Base-by-base conservation (phyloP, 164 flowering plant species). In the Chimonanthus praecox region DNA sequence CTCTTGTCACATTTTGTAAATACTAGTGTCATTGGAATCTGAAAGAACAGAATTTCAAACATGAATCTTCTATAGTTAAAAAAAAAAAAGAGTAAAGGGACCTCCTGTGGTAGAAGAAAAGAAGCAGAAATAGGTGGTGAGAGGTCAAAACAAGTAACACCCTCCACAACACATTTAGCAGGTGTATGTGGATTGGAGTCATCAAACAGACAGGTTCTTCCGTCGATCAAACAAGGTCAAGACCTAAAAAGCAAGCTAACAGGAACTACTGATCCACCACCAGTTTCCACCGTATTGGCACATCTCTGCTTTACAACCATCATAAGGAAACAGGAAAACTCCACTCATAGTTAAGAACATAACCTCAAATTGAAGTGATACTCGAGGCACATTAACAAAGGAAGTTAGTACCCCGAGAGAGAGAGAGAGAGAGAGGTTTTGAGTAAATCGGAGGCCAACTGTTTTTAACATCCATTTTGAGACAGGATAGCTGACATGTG, bases 1-100 rank as follows among this genome's bases (percentile, higher is more conserved):
- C 99, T 82, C 78, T 93, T 92, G 83, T 95, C 99, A n/a, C 98
- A 95, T 80, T 95, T 95, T 49, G 99, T 95, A 84, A 95, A 92
- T 67, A 95, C 70, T 16, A 95, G 73, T 4, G 99, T 93, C 99
- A 95, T 95, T 16, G 98, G 99, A 71, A 95, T 87, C 98, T 92
- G 86, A 74, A 80, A 71, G 21, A 51, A 64, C 48, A 7, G 63
- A 63, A 58, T 33, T 47, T 44, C 33, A 8, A 7, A 33, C 68
- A 49, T n/a, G 4, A 7, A 54, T 10, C 60, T 15, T 54, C 43
- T 8, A n/a, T 63, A 7, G 43, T 45, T 4, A 0, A 13, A 43
- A 60, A 71, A 58, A 11, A 8, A 46, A 6, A 1, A 9, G 58
- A 71, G 7, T 44, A 63, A 63, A 20, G 5, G 66, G 66, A 20